phyloP scores from a whole-genome alignment of 345 rosid genomes.

The Sonneratia alba region DNA sequence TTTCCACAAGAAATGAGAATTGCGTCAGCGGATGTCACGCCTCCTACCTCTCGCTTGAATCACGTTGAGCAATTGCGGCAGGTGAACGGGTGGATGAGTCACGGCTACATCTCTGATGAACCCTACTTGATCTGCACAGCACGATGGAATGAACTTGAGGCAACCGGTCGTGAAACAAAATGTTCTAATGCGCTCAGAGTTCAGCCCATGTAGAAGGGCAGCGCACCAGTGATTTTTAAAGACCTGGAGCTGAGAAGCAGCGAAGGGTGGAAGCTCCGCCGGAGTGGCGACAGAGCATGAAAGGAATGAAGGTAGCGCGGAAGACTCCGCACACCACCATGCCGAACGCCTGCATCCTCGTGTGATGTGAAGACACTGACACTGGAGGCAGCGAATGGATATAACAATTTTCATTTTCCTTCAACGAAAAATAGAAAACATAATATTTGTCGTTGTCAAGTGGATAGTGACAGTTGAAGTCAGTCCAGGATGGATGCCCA shows the following conservation, averaged over 20 bases:
- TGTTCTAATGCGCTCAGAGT: no score
- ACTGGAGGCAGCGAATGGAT: background rate
- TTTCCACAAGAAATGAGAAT: background rate
- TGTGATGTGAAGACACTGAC: background rate
- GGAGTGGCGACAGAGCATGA: constrained; percentile 11
- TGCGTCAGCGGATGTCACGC: background rate
- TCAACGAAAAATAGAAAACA: no score
- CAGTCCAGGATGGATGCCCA: no score
- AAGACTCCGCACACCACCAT: constrained; percentile 24
- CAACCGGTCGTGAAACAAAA: no score
- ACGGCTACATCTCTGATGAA: constrained; percentile 57
- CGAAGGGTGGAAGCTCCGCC: constrained; percentile 28
- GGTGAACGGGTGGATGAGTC: constrained; percentile 54
- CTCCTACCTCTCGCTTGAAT: constrained; percentile 51
- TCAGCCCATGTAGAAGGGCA: background rate
- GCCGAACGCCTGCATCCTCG: constrained; percentile 26
- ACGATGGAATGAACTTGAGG: background rate
- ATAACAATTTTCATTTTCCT: no score
- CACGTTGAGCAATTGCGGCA: constrained; percentile 40
- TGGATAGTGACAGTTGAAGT: no score
- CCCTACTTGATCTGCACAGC: constrained; percentile 37
- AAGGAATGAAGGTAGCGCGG: constrained; percentile 23
- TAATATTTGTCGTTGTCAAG: no score
- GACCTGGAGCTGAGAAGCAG: constrained; percentile 10
- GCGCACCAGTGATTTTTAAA: background rate